Conservation (phyloP, 805 yeast species). For the Metahyphopichia silvanorum region DNA sequence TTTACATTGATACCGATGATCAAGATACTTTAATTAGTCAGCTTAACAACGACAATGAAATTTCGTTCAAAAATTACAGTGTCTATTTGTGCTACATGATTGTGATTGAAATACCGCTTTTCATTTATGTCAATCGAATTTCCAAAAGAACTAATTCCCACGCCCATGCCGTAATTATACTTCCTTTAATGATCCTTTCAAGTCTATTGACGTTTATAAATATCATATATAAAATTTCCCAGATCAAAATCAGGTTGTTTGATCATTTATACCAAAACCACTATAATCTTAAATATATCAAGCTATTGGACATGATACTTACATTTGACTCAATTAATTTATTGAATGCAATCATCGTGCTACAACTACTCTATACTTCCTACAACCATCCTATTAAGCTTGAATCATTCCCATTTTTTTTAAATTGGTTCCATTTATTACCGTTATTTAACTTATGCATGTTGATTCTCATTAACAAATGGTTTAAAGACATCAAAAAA, state of each 20-base stretch:
- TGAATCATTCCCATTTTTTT: neutral
- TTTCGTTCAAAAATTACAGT: slow-evolving; percentile 1
- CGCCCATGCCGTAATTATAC: slow-evolving; percentile 1
- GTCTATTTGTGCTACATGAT: slow-evolving; percentile 2
- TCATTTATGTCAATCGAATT: slow-evolving; percentile 2
- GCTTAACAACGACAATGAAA: slow-evolving; percentile 2
- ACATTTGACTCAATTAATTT: slow-evolving; percentile 1
- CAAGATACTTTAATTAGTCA: slow-evolving; percentile 6
- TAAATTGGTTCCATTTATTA: slow-evolving; percentile 4
- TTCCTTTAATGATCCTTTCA: neutral
- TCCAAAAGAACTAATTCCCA: slow-evolving; percentile 1
- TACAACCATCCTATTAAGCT: neutral
- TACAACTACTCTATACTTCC: neutral
- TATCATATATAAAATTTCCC: slow-evolving; percentile 1
- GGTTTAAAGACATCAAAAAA: slow-evolving; percentile 6
- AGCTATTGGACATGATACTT: neutral
- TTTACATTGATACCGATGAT: slow-evolving; percentile 7
- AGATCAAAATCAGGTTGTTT: neutral
- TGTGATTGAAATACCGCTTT: slow-evolving; percentile 1
- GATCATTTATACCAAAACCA: neutral
- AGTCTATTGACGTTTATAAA: neutral
- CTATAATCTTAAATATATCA: neutral
- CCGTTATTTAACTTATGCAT: slow-evolving; percentile 10
- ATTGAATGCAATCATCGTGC: neutral
- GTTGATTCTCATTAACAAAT: slow-evolving; percentile 5